Percentiles rank a stretch among this genome's conserved stretches.
phyloP scores from a whole-genome alignment of 75 land plant species.

The Selaginella tamariscina region DNA sequence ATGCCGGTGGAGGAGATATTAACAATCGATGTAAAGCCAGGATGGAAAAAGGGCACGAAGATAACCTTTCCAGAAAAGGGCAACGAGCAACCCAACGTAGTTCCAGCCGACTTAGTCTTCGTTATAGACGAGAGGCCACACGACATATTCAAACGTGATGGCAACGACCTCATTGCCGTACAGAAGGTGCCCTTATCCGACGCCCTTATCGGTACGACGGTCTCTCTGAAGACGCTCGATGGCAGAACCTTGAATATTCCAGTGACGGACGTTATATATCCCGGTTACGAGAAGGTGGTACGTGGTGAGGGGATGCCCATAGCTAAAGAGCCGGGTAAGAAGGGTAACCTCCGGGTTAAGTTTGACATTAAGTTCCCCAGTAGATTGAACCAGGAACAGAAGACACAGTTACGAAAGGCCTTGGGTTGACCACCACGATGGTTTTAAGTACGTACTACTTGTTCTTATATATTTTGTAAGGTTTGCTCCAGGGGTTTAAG shows the following conservation, averaged over 20 bases:
- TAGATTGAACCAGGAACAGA: slow-evolving; percentile 33
- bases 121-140: slow-evolving; percentile 61
- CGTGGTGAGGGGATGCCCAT: slow-evolving; percentile 66
- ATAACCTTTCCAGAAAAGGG: slow-evolving; percentile 58
- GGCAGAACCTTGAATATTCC: slow-evolving; percentile 37
- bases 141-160: slow-evolving; percentile 44
- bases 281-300: slow-evolving; percentile 52
- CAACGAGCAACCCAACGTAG: slow-evolving; percentile 32
- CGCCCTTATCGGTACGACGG: slow-evolving; percentile 45
- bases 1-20: slow-evolving; percentile 41
- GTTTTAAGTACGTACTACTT: too few species aligned
- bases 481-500: too few species aligned
- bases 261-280: slow-evolving; percentile 32
- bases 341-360: slow-evolving; percentile 39
- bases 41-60: slow-evolving; percentile 64
- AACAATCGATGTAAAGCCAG: slow-evolving; percentile 52
- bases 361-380: slow-evolving; percentile 47
- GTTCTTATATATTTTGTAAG: too few species aligned
- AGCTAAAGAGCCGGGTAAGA: slow-evolving; percentile 27
- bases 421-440: too few species aligned
- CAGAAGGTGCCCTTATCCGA: slow-evolving; percentile 50
- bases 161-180: slow-evolving; percentile 47
- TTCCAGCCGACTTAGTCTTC: slow-evolving; percentile 52
- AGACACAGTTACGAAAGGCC: slow-evolving; percentile 4
- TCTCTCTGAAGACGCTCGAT: slow-evolving; percentile 35